These are phyloP conservation scores for Pseudomonodictys pantanalensis DNA, from an alignment of 495 filamentous ascomycete species.

Conservation along the genomic window DNA sequence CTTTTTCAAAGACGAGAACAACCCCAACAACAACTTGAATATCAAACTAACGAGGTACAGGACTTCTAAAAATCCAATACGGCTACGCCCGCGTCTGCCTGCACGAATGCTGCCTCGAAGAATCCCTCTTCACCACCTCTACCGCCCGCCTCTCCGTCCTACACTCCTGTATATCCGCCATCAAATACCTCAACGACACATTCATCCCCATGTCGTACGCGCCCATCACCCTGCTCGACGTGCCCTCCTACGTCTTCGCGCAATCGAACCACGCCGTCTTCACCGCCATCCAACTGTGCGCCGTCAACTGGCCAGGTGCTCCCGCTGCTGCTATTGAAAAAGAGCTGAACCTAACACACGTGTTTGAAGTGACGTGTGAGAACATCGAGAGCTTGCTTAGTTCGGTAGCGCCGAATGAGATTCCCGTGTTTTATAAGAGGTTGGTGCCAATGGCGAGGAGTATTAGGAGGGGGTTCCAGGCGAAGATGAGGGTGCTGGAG, in stretches of 20 bases:
- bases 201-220: constrained; percentile 1
- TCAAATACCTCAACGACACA: not conserved
- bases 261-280: constrained; percentile 13
- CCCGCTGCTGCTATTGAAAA: not conserved
- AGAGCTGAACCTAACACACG: not conserved
- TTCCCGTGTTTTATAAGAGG: constrained; percentile 7
- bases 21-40: too few relatives aligned
- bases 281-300: constrained; percentile 8
- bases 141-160: not conserved
- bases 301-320: constrained; percentile 8
- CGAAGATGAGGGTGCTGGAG: not conserved
- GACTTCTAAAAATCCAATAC: constrained; percentile 7
- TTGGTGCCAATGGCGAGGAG: not conserved
- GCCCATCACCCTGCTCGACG: not conserved
- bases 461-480: constrained; percentile 6
- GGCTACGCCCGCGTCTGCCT: constrained; percentile 5
- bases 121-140: not conserved
- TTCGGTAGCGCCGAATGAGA: not conserved
- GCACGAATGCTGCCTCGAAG: constrained; percentile 7
- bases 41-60: not conserved
- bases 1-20: too few relatives aligned
- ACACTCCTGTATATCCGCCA: not conserved
- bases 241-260: constrained; percentile 3
- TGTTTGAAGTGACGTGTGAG: not conserved
- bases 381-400: not conserved